These are phyloP conservation scores for Fusarium abutilonis DNA, from an alignment of 2,329 filamentous ascomycete species.

Conservation along the genomic window DNA sequence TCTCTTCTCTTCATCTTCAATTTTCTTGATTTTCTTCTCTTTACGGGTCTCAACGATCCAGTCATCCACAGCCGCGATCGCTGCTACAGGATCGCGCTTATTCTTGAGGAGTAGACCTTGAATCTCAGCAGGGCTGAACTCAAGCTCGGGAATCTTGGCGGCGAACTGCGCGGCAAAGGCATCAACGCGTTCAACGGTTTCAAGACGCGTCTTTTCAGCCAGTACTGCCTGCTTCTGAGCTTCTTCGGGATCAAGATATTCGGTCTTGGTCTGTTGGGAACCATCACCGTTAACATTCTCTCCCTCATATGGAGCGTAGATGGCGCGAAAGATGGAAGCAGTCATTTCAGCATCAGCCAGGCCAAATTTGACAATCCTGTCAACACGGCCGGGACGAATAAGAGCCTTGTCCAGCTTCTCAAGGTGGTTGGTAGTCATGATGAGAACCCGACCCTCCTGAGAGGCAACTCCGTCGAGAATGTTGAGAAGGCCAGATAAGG, in stretches of 20 bases:
- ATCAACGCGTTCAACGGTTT: constrained; percentile 55
- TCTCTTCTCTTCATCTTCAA: constrained; percentile 55
- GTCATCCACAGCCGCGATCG: constrained; percentile 56
- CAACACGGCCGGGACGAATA: constrained; percentile 70
- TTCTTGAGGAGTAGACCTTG: constrained; percentile 67
- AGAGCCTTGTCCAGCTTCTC: constrained; percentile 70
- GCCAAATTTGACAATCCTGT: constrained; percentile 67
- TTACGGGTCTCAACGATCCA: constrained; percentile 63
- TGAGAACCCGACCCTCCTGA: constrained; percentile 69
- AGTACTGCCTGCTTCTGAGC: constrained; percentile 47
- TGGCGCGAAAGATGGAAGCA: constrained; percentile 65
- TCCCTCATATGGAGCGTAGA: constrained; percentile 63
- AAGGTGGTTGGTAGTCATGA: constrained; percentile 73
- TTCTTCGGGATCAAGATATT: constrained; percentile 31
- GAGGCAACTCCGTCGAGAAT: constrained; percentile 79
- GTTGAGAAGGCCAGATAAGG: constrained; percentile 81
- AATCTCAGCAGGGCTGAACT: constrained; percentile 70
- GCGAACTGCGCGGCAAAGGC: constrained; percentile 61
- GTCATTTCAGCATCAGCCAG: constrained; percentile 64
- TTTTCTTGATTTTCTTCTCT: constrained; percentile 59
- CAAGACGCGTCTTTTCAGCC: constrained; percentile 48
- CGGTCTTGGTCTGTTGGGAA: constrained; percentile 18
- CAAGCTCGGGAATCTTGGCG: constrained; percentile 60
- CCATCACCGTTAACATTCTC: constrained; percentile 29
- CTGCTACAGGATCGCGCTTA: constrained; percentile 62